Base-by-base conservation (phyloP, 495 filamentous ascomycete genomes). In the Evernia prunastri region DNA sequence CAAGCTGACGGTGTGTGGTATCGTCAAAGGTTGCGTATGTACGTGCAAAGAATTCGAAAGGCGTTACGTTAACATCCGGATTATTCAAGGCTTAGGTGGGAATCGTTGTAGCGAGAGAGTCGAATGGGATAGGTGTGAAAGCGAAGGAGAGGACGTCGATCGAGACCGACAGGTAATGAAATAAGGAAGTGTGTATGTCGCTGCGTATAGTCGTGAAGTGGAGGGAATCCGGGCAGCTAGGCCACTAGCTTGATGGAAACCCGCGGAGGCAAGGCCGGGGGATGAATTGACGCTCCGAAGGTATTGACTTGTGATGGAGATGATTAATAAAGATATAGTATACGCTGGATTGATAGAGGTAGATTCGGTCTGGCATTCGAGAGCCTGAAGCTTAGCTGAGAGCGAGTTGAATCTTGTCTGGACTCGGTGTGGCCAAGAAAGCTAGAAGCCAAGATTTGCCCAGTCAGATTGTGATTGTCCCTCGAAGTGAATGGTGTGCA, bases 161-260 rank as follows among this genome's bases (percentile, higher is more conserved):
- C 54, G 58, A 67, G 59, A 66, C 63, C 58, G 70, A 74, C 72
- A 72, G 69, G 67, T 68, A 68, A 59, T 66, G 67, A 68, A 71
- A 70, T 70, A 69, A 74, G 72, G 68, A 69, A 36, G 61, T 63
- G 72, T 66, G 71, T 74, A 56, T 56, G 66, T 76, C 78, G 79
- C 78, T 82, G 76, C 80, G 80, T 82, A 75, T 77, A 73, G 76
- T 81, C 80, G 80, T 81, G 71, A 79, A 57, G 33, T 56, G 20
- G 23, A 31, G 31, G 35, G 36, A 40, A 31, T 33, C 36, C 59
- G 56, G 9, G 23, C 58, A 58, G 8, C n/a, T n/a, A 63, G 61
- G 64, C 69, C 23, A 45, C 17, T 12, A 42, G 42, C 3, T 47
- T 43, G 61, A 56, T 47, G n/a, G n/a, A 56, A 37, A 39, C 45